Evolutionary conservation across 345 rosid genomes (phyloP).

Genomic region (Acer negundo): DNA sequence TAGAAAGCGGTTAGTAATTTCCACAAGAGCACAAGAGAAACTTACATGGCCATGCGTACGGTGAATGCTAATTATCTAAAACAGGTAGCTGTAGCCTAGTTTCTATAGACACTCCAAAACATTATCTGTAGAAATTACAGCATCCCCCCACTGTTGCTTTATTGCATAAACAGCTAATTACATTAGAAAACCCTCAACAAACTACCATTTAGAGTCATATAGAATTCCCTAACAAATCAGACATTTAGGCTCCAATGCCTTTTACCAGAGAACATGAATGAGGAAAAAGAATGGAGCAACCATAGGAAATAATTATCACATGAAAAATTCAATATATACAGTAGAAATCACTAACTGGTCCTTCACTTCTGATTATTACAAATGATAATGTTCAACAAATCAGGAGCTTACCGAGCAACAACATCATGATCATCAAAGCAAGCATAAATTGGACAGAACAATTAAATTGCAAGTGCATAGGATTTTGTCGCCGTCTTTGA

Average conservation of each 20-base stretch:
- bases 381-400: conserved; percentile 12
- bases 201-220: neutral
- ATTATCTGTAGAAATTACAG: neutral
- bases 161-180: neutral
- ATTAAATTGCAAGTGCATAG: conserved; percentile 44
- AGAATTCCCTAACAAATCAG: neutral
- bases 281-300: neutral
- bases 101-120: neutral
- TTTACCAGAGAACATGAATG: neutral
- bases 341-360: neutral
- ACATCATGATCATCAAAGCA: conserved; percentile 60
- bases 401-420: conserved; percentile 63
- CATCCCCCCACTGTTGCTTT: neutral
- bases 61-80: neutral
- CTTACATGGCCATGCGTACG: neutral
- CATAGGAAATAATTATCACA: neutral
- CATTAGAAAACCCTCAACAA: neutral
- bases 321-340: neutral
- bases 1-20: neutral
- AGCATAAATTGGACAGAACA: conserved; percentile 66
- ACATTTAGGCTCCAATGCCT: neutral
- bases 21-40: neutral
- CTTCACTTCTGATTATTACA: neutral
- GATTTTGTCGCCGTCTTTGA: conserved; percentile 50
- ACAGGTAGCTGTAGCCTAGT: neutral